Conservation (phyloP, 345 rosid species). For the Rhizophora mangle region DNA sequence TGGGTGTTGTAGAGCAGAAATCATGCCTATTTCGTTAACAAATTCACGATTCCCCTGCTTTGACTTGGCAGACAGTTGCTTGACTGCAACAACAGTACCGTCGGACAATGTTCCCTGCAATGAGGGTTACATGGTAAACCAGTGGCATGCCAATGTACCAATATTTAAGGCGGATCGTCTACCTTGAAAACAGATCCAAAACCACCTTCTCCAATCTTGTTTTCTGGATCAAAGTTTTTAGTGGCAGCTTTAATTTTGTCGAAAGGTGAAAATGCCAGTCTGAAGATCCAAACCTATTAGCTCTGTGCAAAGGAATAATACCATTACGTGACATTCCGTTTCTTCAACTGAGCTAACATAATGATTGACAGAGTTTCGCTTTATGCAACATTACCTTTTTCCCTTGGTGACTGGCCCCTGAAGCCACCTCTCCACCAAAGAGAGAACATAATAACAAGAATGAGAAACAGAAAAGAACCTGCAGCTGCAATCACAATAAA, state of each 20-base stretch:
- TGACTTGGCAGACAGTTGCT: constrained; percentile 20
- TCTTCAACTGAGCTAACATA: no score
- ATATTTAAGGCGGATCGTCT: background rate
- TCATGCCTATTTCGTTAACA: constrained; percentile 36
- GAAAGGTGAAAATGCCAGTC: constrained; percentile 14
- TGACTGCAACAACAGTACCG: constrained; percentile 16
- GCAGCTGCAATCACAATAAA: constrained; percentile 31
- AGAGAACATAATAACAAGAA: constrained; percentile 17
- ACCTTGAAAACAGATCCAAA: constrained; percentile 24
- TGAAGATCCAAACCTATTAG: constrained; percentile 6
- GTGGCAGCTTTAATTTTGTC: constrained; percentile 22
- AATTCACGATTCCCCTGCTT: constrained; percentile 23
- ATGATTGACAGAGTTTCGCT: no score
- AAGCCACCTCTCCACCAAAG: constrained; percentile 44
- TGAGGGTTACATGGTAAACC: background rate
- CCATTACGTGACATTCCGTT: no score
- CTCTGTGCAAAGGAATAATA: background rate
- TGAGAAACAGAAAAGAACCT: constrained; percentile 20
- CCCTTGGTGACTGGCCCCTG: background rate
- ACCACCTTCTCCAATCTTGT: constrained; percentile 25
- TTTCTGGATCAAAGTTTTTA: constrained; percentile 11
- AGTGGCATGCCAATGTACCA: background rate
- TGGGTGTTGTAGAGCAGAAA: constrained; percentile 32
- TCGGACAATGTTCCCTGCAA: constrained; percentile 15
- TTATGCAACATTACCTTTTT: constrained; percentile 17